Base-by-base conservation (phyloP, 768 basidiomycete species). In the Pisolithus tinctorius region DNA sequence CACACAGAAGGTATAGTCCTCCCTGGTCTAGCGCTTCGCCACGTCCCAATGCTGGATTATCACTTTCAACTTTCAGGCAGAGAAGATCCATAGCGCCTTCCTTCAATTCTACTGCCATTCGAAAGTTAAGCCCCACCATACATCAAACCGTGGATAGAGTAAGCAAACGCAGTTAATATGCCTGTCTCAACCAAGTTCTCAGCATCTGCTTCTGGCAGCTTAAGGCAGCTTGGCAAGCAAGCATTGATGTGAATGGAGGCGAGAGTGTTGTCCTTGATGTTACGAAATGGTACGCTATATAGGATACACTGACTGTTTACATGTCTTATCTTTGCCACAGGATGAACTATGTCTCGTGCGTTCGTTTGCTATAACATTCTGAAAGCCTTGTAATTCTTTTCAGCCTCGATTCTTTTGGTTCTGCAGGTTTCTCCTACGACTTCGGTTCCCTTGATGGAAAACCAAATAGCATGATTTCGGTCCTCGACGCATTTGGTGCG, bases 341-440 rank as follows among this genome's bases (percentile, higher is more conserved):
- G 64, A 65, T 64, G 65, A 65, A 65, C 48, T 59, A 57, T 37
- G 45, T 64, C 9, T 64, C 65, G 64, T 47, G n/a, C 17, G 45
- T 36, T 8, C 11, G 31, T 17, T 4, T 11, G 5, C 9, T 13
- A 20, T 9, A 9, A 5, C 34, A 31, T 16, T 34, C 45, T 37
- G 2, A 4, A 10, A 23, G 5, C 26, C 9, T 20, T 17, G 9
- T 31, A 23, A 9, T 17, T 11, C 42, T 17, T n/a, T 20, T 2
- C 43, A 74, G 74, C 1, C 62, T 78, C 6, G 76, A 78, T 56
- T 68, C 65, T 45, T 68, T 75, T 44, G 74, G 76, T 6, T 69
- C 74, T 44, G 73, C 72, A 1, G 70, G 75, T 0, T 74, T 77
- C 56, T 69, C 73, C 6, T 71, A 75, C 57, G 65, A 75, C 53